Percentiles rank a stretch among this genome's conserved stretches.
Evolutionary conservation across 768 basidiomycete genomes (phyloP).

Genomic region (Suillus paluster): DNA sequence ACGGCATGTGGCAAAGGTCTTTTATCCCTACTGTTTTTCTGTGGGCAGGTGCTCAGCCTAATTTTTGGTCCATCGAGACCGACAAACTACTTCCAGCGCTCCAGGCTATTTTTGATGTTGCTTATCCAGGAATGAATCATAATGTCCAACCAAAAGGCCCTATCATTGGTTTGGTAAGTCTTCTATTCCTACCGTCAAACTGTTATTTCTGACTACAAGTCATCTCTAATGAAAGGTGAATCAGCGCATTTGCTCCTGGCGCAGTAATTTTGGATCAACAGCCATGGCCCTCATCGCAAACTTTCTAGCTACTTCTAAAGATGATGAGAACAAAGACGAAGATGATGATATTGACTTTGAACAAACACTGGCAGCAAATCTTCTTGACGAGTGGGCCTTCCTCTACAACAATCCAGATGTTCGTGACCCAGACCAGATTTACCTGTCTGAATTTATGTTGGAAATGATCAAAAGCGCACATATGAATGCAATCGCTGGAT

Average conservation of each 20-base stretch:
- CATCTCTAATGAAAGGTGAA: not conserved
- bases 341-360: not conserved
- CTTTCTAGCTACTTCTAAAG: not conserved
- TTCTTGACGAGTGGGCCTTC: not conserved
- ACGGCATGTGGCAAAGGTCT: no score
- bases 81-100: constrained; percentile 1
- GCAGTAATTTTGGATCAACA: constrained; percentile 10
- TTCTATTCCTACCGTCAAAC: not conserved
- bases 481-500: not conserved
- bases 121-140: constrained; percentile 14
- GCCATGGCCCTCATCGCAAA: constrained; percentile 7
- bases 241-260: constrained; percentile 14
- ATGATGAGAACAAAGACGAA: not conserved
- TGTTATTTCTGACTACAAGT: no score
- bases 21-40: constrained; percentile 6
- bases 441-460: constrained; percentile 8
- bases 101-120: constrained; percentile 11
- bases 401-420: constrained; percentile 9
- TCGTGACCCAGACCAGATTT: not conserved
- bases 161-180: constrained; percentile 11
- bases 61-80: constrained; percentile 12
- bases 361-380: not conserved
- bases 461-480: constrained; percentile 10
- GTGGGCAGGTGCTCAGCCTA: constrained; percentile 12
- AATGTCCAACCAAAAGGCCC: constrained; percentile 6